phyloP scores from a whole-genome alignment of 2,329 filamentous ascomycete species.

The Alternaria sp. region DNA sequence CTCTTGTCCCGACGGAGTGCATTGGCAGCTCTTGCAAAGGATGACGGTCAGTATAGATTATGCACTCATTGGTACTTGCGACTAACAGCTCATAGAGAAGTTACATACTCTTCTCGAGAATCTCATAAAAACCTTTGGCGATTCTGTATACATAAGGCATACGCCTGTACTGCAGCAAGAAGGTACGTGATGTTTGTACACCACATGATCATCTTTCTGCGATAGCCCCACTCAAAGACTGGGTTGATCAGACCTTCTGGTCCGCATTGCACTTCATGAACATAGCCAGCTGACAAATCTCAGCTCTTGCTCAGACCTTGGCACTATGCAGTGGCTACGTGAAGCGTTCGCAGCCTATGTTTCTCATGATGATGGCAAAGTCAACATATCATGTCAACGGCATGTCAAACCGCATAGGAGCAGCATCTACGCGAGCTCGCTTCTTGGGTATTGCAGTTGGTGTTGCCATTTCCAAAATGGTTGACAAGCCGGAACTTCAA shows the following conservation, averaged over 20 bases:
- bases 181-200: conserved; percentile 59
- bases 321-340: conserved; percentile 81
- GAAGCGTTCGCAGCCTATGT: conserved; percentile 69
- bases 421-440: conserved; percentile 76
- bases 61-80: not conserved
- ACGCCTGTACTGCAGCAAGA: conserved; percentile 87
- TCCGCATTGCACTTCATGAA: conserved; percentile 47
- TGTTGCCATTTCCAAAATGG: conserved; percentile 71
- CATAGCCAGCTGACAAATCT: conserved; percentile 25
- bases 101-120: conserved; percentile 71
- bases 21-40: conserved; percentile 51
- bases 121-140: conserved; percentile 77
- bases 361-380: conserved; percentile 72
- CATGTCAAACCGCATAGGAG: conserved; percentile 83
- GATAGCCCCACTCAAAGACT: conserved; percentile 42
- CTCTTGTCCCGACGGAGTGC: conserved; percentile 45
- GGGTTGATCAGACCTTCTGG: conserved; percentile 36
- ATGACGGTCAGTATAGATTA: conserved; percentile 49
- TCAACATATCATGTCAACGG: conserved; percentile 77
- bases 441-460: conserved; percentile 91
- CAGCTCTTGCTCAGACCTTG: conserved; percentile 81
- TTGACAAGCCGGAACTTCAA: conserved; percentile 71
- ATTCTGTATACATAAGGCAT: conserved; percentile 86
- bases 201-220: conserved; percentile 34
- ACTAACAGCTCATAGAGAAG: conserved; percentile 46